A percentile compares a stretch with the other conserved stretches of the same genome.
Evolutionary conservation across 345 rosid genomes (phyloP).

Genomic region (Arabis hirsuta): DNA sequence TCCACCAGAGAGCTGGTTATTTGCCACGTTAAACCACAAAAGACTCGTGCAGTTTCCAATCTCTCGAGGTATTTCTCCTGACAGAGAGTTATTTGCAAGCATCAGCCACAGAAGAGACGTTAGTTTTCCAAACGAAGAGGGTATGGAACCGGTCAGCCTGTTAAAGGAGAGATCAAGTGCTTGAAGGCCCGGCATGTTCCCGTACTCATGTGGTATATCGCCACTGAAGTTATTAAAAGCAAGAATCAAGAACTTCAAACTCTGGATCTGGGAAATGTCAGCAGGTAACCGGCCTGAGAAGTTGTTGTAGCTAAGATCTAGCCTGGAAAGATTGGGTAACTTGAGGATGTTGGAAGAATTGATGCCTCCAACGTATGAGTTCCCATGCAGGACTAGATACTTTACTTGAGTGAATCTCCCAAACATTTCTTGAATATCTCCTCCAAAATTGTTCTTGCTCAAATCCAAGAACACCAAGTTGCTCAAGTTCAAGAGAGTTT

Average conservation of each 20-base stretch:
- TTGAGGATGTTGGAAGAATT: slow-evolving; percentile 68
- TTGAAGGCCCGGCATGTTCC: slow-evolving; percentile 62
- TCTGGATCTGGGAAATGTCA: slow-evolving; percentile 58
- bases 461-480: slow-evolving; percentile 67
- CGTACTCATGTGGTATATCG: slow-evolving; percentile 70
- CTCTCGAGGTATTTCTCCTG: slow-evolving; percentile 69
- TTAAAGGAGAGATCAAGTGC: slow-evolving; percentile 91
- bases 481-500: slow-evolving; percentile 60
- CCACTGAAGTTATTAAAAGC: slow-evolving; percentile 71
- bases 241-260: slow-evolving; percentile 66
- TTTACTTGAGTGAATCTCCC: slow-evolving; percentile 71
- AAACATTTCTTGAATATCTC: slow-evolving; percentile 66
- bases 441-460: slow-evolving; percentile 71
- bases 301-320: slow-evolving; percentile 82
- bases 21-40: slow-evolving; percentile 86
- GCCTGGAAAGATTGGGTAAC: slow-evolving; percentile 53
- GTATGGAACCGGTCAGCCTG: slow-evolving; percentile 65
- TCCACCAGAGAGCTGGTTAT: slow-evolving; percentile 70
- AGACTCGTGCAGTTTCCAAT: slow-evolving; percentile 81
- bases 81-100: slow-evolving; percentile 82
- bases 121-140: slow-evolving; percentile 67
- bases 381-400: slow-evolving; percentile 62
- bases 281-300: slow-evolving; percentile 72
- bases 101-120: slow-evolving; percentile 83
- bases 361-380: slow-evolving; percentile 68